phyloP scores from a whole-genome alignment of 352 stramenopile genomes.

The Phytophthora palmivora region DNA sequence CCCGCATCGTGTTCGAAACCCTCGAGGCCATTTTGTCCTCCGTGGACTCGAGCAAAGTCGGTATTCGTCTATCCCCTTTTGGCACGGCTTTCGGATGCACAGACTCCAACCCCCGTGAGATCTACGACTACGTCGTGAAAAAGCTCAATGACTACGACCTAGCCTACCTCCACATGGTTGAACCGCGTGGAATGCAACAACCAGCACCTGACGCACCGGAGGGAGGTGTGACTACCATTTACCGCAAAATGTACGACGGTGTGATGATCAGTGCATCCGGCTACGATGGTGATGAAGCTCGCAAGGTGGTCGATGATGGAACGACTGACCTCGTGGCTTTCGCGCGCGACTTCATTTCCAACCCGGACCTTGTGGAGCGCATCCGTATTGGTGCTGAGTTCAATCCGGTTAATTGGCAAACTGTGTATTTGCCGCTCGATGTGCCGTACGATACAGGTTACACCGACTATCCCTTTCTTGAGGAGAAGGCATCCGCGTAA shows the following conservation, averaged over 20 bases:
- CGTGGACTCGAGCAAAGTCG: constrained; percentile 41
- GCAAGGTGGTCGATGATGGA: constrained; percentile 42
- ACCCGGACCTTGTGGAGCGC: constrained; percentile 64
- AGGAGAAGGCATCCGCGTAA: constrained; percentile 14
- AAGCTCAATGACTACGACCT: constrained; percentile 50
- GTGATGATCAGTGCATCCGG: constrained; percentile 55
- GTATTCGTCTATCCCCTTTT: constrained; percentile 45
- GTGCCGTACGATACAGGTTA: constrained; percentile 40
- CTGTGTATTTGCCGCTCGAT: constrained; percentile 41
- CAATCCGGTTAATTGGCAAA: constrained; percentile 38
- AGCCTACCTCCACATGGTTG: constrained; percentile 59
- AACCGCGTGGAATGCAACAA: constrained; percentile 47
- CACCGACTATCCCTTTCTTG: constrained; percentile 48
- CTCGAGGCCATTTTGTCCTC: constrained; percentile 56
- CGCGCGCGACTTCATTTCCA: constrained; percentile 68
- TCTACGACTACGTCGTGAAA: constrained; percentile 49
- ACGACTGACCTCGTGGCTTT: constrained; percentile 60
- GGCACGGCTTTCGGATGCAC: constrained; percentile 45
- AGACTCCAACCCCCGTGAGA: constrained; percentile 47
- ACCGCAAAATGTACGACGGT: constrained; percentile 57
- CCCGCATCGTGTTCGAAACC: constrained; percentile 71
- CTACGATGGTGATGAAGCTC: constrained; percentile 46
- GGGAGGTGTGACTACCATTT: constrained; percentile 49
- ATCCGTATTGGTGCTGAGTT: constrained; percentile 43
- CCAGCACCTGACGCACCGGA: constrained; percentile 39